Conservation (phyloP, 75 land plant genomes). For the Larix kaempferi region DNA sequence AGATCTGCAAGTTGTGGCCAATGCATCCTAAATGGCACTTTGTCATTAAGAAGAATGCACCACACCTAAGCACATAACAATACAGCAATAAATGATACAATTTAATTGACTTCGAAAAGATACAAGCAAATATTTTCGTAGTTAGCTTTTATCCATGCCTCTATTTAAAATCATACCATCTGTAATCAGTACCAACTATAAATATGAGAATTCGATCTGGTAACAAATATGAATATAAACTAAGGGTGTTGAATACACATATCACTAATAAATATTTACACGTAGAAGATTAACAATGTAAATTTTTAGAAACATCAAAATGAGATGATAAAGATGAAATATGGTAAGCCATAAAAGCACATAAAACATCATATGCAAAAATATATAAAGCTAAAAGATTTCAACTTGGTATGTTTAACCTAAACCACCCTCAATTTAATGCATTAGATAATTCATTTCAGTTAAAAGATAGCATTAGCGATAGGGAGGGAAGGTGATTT, state of each 20-base stretch:
- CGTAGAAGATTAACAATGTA: neutral
- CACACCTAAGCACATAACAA: constrained; percentile 61
- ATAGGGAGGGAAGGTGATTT: neutral
- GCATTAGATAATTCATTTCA: neutral
- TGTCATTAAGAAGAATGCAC: constrained; percentile 96
- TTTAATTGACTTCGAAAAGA: neutral
- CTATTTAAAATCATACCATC: neutral
- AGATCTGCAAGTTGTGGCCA: constrained; percentile 93
- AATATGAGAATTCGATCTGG: neutral
- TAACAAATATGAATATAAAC: neutral
- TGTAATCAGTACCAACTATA: neutral
- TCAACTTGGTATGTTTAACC: neutral
- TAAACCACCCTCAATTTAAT: neutral
- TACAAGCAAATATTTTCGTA: neutral
- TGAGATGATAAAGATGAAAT: neutral
- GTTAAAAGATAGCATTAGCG: neutral
- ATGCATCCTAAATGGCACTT: constrained; percentile 96
- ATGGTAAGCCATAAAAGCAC: neutral
- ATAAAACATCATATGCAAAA: neutral
- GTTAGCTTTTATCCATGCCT: neutral
- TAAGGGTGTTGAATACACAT: neutral
- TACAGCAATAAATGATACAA: neutral
- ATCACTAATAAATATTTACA: neutral
- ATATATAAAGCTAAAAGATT: neutral
- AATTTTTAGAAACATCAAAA: neutral